phyloP scores from a whole-genome alignment of 108 stramenopile species.

The Cyclotella distinguenda region DNA sequence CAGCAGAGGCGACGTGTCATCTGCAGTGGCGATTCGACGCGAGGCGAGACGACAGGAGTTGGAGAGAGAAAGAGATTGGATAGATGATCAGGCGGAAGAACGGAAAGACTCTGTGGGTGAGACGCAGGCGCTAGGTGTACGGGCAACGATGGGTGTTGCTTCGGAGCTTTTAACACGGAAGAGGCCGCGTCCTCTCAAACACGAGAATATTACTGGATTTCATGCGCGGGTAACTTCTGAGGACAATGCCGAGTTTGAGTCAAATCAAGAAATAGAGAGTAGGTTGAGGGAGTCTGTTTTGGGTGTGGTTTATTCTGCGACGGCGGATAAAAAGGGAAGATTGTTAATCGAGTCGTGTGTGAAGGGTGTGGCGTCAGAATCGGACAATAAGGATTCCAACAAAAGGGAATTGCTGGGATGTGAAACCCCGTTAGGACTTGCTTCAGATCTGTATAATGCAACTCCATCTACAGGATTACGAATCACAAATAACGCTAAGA shows the following conservation, averaged over 20 bases:
- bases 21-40: conserved; percentile 69
- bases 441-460: conserved; percentile 42
- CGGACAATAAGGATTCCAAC: neutral
- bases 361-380: neutral
- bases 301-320: conserved; percentile 24
- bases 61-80: conserved; percentile 49
- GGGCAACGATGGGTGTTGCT: neutral
- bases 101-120: conserved; percentile 5
- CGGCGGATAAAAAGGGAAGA: conserved; percentile 28
- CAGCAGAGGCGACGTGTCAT: conserved; percentile 54
- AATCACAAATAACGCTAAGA: conserved; percentile 21
- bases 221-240: conserved; percentile 76
- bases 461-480: conserved; percentile 37
- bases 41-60: conserved; percentile 48
- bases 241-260: conserved; percentile 83
- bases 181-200: conserved; percentile 53
- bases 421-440: conserved; percentile 43
- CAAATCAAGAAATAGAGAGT: conserved; percentile 55
- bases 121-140: neutral
- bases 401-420: conserved; percentile 16
- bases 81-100: conserved; percentile 30
- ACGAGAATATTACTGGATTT: conserved; percentile 74
- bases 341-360: conserved; percentile 17
- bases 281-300: conserved; percentile 45
- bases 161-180: conserved; percentile 20